phyloP scores from a whole-genome alignment of 805 yeast genomes.

The Hanseniaspora occidentalis region DNA sequence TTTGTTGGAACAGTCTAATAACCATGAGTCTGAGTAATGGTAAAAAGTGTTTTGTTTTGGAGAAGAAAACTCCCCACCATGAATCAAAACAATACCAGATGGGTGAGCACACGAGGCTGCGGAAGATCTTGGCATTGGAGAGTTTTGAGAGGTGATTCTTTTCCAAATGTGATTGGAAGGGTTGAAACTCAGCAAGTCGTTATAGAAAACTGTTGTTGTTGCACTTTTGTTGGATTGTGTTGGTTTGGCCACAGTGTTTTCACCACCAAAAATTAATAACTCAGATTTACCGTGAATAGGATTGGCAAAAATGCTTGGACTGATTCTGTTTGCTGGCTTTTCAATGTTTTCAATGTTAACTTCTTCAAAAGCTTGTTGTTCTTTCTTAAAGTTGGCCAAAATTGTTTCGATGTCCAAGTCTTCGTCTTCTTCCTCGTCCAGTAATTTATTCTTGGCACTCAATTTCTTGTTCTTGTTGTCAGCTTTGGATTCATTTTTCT shows the following conservation, averaged over 20 bases:
- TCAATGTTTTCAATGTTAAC: conserved; percentile 45
- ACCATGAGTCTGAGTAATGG: conserved; percentile 95
- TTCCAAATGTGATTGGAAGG: conserved; percentile 78
- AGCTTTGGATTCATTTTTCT: conserved; percentile 64
- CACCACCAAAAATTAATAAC: conserved; percentile 84
- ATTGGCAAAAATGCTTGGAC: conserved; percentile 60
- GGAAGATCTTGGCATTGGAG: conserved; percentile 88
- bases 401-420: conserved; percentile 80
- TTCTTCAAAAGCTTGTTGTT: conserved; percentile 70
- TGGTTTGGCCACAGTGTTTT: conserved; percentile 30
- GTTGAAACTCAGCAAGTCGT: conserved; percentile 64
- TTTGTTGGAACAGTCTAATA: conserved; percentile 67
- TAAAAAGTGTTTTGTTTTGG: conserved; percentile 94
- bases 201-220: conserved; percentile 53
- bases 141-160: conserved; percentile 60
- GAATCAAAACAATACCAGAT: conserved; percentile 70
- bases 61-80: conserved; percentile 95
- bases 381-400: conserved; percentile 59
- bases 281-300: conserved; percentile 71
- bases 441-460: conserved; percentile 48
- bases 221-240: conserved; percentile 23
- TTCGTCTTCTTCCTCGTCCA: conserved; percentile 70
- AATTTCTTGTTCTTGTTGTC: conserved; percentile 58
- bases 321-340: conserved; percentile 59
- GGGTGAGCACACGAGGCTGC: conserved; percentile 93